phyloP scores from a whole-genome alignment of 345 rosid genomes.

The Linum lewisii region DNA sequence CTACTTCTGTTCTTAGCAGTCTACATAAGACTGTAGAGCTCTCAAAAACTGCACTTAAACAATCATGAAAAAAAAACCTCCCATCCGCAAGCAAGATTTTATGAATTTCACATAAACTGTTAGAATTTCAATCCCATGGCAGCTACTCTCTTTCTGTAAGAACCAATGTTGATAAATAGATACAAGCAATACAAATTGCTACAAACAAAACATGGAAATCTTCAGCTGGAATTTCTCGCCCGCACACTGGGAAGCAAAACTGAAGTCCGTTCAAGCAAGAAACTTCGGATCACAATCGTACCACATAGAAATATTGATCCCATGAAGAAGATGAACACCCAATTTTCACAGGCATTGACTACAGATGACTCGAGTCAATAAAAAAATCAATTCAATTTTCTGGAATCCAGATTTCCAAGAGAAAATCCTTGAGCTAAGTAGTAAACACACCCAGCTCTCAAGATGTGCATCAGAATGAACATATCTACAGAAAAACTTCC shows the following conservation, averaged over 20 bases:
- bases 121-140: no score
- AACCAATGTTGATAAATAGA: no score
- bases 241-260: background rate
- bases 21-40: no score
- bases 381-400: background rate
- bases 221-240: background rate
- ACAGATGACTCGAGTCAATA: background rate
- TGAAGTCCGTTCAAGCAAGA: background rate
- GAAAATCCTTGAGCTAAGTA: background rate
- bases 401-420: background rate
- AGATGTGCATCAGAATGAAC: background rate
- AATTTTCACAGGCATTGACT: background rate
- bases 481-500: background rate
- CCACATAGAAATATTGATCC: background rate
- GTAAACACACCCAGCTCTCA: no score
- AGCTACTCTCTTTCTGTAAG: no score
- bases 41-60: no score
- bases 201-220: background rate
- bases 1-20: no score
- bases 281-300: background rate
- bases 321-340: background rate
- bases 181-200: no score
- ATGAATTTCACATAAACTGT: no score
- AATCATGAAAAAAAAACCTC: no score
- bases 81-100: no score